These are phyloP conservation scores for Pueraria montana DNA, from an alignment of 306 rosid genomes.

Conservation along the genomic window DNA sequence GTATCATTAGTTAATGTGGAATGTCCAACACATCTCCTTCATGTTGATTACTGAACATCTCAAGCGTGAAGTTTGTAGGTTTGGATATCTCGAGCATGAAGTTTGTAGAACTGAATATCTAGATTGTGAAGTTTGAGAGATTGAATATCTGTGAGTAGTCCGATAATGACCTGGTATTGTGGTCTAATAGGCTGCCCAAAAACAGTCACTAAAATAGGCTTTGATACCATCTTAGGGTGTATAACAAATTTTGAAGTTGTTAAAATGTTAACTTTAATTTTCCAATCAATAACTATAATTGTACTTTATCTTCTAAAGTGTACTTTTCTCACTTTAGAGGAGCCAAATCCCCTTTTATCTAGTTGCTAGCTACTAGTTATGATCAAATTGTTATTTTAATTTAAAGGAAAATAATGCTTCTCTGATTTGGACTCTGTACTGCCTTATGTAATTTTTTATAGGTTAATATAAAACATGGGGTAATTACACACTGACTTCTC, in stretches of 20 bases:
- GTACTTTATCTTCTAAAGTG: background rate
- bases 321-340: background rate
- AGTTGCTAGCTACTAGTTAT: background rate
- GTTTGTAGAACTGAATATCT: too few species aligned
- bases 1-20: background rate
- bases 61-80: too few species aligned
- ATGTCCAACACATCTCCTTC: background rate
- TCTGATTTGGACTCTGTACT: background rate
- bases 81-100: too few species aligned
- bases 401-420: background rate
- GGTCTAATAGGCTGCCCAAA: too few species aligned
- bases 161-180: background rate
- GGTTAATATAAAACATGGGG: constrained; percentile 1
- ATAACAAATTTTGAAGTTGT: background rate
- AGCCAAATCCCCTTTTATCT: background rate
- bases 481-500: background rate
- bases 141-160: too few species aligned
- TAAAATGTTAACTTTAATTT: background rate
- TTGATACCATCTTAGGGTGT: too few species aligned
- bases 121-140: background rate
- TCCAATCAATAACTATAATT: background rate
- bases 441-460: constrained; percentile 2
- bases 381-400: constrained; percentile 9
- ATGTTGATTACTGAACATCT: too few species aligned
- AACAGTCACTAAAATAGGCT: too few species aligned